These are phyloP conservation scores for Lecanicillium sp. DNA, from an alignment of 2,329 filamentous ascomycete species.

Conservation along the genomic window DNA sequence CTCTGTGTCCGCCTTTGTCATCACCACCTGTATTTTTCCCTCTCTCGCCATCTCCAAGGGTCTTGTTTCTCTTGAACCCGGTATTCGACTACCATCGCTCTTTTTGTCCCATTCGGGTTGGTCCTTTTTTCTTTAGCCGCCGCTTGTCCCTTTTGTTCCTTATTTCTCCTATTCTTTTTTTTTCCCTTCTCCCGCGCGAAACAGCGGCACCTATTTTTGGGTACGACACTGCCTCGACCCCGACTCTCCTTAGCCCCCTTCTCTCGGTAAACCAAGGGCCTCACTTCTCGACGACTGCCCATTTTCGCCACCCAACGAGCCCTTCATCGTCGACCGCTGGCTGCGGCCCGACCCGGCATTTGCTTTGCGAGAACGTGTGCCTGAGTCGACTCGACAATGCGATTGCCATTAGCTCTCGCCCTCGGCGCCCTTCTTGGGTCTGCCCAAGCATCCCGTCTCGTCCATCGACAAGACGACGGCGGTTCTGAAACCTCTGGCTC, in stretches of 20 bases:
- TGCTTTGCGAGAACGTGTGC: too few relatives aligned
- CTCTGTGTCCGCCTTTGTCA: constrained; percentile 5
- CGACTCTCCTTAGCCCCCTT: too few relatives aligned
- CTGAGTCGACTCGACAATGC: constrained; percentile 10
- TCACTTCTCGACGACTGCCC: too few relatives aligned
- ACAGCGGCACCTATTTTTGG: too few relatives aligned
- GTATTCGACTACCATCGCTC: constrained; percentile 5
- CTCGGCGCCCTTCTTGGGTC: constrained; percentile 15
- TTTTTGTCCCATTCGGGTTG: background rate
- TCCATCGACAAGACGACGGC: constrained; percentile 9
- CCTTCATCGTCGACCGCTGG: too few relatives aligned
- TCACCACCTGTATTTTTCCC: constrained; percentile 4
- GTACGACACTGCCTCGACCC: too few relatives aligned
- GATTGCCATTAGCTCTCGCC: constrained; percentile 13
- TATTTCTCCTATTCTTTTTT: background rate
- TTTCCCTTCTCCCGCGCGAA: background rate
- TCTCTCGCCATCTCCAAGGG: constrained; percentile 7
- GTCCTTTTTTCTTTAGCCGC: constrained; percentile 1
- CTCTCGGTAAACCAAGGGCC: too few relatives aligned
- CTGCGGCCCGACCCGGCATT: too few relatives aligned
- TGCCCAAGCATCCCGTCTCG: constrained; percentile 11
- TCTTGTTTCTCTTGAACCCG: constrained; percentile 7
- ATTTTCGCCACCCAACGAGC: too few relatives aligned
- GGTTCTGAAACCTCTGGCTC: background rate
- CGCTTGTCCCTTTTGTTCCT: constrained; percentile 1